Conservation (phyloP, 1,284 basidiomycete genomes). For the Thecaphora frezii region DNA sequence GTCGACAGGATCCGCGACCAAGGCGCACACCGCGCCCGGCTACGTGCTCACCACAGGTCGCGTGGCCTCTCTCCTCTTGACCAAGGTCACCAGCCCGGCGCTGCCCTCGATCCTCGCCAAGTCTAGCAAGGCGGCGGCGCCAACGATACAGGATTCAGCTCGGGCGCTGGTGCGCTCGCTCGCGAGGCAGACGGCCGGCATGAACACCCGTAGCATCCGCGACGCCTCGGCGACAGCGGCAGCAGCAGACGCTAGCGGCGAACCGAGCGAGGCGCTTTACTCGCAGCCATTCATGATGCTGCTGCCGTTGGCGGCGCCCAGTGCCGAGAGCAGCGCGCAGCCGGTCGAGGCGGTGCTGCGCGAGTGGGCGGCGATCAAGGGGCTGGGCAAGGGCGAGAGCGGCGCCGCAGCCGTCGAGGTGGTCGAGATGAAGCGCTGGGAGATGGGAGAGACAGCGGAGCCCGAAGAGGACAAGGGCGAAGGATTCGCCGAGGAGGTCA, state of each 20-base stretch:
- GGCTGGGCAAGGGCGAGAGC: conserved; percentile 59
- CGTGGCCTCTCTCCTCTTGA: conserved; percentile 44
- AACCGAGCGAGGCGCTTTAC: conserved; percentile 70
- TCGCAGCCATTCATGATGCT: conserved; percentile 81
- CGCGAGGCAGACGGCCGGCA: conserved; percentile 82
- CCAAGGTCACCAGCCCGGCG: conserved; percentile 15
- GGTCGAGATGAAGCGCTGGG: conserved; percentile 60
- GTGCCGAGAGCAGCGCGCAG: conserved; percentile 63
- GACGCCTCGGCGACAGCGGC: conserved; percentile 23
- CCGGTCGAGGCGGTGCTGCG: conserved; percentile 67
- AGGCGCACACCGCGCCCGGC: conserved; percentile 62
- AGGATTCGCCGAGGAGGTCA: conserved; percentile 49
- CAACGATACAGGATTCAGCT: conserved; percentile 61
- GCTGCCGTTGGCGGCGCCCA: conserved; percentile 33
- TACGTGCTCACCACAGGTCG: conserved; percentile 34
- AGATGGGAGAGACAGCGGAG: conserved; percentile 55
- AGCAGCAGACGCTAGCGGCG: conserved; percentile 59
- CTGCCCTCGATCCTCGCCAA: conserved; percentile 13
- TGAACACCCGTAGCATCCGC: conserved; percentile 71
- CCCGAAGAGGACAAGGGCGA: conserved; percentile 13
- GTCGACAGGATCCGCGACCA: conserved; percentile 53
- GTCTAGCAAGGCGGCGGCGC: not conserved
- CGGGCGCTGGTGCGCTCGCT: conserved; percentile 73
- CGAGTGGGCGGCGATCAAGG: conserved; percentile 70
- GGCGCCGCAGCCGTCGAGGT: conserved; percentile 47